Base-by-base conservation (phyloP, 2,329 filamentous ascomycete species). In the Malbranchea cinnamomea region DNA sequence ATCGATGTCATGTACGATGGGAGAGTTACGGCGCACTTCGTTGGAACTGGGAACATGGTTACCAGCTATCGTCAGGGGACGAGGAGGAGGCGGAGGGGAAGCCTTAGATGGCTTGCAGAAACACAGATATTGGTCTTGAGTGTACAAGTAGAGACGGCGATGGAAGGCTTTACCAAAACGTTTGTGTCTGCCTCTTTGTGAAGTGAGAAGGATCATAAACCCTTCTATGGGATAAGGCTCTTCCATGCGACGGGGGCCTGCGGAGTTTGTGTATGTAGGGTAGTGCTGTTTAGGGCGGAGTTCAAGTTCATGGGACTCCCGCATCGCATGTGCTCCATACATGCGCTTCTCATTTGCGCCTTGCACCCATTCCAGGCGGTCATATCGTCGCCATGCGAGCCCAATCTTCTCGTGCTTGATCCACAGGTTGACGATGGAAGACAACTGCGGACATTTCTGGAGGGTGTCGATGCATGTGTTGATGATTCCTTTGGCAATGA, bases 251-350 rank as follows among this genome's bases (percentile, higher is more conserved):
- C 46, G 42, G 12, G 49, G 46, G 14, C 51, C 48, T 42, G 57
- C 54, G 1, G 51, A 49, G 14, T 56, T 53, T 4, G 59, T 55
- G 10, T 48, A 57, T 2, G 68, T 70, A 2, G 71, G 65, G 41
- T 77, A 78, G 45, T 78, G 74, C 31, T 67, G 56, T 45, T 76
- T 75, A 0, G 72, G 71, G 3, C 73, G 63, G 22, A 78, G 48
- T 46, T 78, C 72, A 10, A 78, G 62, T 29, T 78, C 72, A 44
- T 78, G 73, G 2, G 72, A 71, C 28, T 63, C 65, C 38, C 68
- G 59, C 72, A 78, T 76, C 18, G 70, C 74, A 38, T 78, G 70
- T 0, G 71, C 68, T 20, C 74, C 74, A 38, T 76, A 76, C 73
- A 78, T 78, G 36, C 68, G 70, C 39, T 71, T 63, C 45, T 78